Conservation (phyloP, 2,329 filamentous ascomycete species). For the Immersiporthe knoxdaviesiana region DNA sequence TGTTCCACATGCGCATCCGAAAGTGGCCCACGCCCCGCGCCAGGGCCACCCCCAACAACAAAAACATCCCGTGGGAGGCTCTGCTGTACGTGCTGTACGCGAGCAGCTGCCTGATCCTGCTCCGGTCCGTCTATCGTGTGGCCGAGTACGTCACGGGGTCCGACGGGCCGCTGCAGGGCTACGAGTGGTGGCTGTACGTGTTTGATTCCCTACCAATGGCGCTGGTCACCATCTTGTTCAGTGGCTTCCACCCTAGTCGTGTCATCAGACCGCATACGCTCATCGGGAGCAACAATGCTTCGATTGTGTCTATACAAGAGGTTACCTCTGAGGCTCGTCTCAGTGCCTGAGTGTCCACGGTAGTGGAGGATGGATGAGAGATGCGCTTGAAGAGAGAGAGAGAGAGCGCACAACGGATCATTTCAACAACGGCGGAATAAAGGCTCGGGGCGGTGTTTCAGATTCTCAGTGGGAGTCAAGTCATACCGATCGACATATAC, state of each 20-base stretch:
- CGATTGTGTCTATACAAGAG: not conserved
- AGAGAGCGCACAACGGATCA: not conserved
- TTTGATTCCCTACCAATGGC: conserved; percentile 34
- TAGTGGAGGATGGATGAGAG: not conserved
- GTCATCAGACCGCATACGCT: not conserved
- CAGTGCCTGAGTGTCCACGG: not conserved
- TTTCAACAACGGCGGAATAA: not conserved
- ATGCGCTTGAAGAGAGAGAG: too few relatives aligned
- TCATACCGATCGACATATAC: too few relatives aligned
- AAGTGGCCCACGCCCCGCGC: not conserved
- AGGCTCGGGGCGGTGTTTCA: not conserved
- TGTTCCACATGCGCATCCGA: conserved; percentile 49
- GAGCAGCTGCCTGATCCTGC: conserved; percentile 37
- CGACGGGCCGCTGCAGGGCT: conserved; percentile 46
- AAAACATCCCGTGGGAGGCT: conserved; percentile 33
- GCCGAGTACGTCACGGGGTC: conserved; percentile 48
- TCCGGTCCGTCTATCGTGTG: conserved; percentile 41
- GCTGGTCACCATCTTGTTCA: conserved; percentile 4
- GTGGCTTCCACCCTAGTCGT: conserved; percentile 12
- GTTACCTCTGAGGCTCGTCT: not conserved
- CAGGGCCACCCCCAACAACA: conserved; percentile 33
- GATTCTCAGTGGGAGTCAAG: too few relatives aligned
- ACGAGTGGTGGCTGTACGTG: conserved; percentile 51
- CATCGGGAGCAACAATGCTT: not conserved
- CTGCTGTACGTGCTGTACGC: conserved; percentile 21